Percentiles rank a stretch among this genome's conserved stretches.
phyloP scores from a whole-genome alignment of 352 stramenopile genomes.

The Pythium brachiatum region DNA sequence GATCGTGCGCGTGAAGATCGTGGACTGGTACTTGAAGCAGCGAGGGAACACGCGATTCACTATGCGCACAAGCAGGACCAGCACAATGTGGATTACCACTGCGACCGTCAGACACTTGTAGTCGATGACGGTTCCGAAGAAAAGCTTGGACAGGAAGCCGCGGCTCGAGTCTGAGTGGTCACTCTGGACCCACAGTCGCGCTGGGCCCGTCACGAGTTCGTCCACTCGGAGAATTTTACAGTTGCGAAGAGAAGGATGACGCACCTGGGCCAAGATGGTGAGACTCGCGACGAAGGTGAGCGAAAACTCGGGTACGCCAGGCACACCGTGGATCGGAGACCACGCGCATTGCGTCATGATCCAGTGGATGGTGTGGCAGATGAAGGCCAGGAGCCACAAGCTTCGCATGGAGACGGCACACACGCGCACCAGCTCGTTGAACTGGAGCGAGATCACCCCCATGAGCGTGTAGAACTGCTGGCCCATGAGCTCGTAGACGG shows the following conservation, averaged over 20 bases:
- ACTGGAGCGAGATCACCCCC: slow-evolving; percentile 11
- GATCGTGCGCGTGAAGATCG: slow-evolving; percentile 12
- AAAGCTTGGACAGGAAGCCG: neutral
- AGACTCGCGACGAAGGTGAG: slow-evolving; percentile 32
- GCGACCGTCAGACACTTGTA: neutral
- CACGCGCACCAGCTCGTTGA: slow-evolving; percentile 20
- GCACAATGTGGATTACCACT: neutral
- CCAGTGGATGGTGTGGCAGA: slow-evolving; percentile 16
- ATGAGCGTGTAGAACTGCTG: slow-evolving; percentile 24
- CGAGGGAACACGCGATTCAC: neutral
- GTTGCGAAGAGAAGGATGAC: no score
- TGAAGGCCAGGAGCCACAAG: slow-evolving; percentile 25
- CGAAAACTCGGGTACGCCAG: slow-evolving; percentile 29
- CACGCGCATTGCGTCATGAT: slow-evolving; percentile 3
- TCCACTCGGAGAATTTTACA: no score
- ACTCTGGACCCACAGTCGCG: neutral
- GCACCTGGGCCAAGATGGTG: slow-evolving; percentile 27
- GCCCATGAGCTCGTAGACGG: slow-evolving; percentile 25
- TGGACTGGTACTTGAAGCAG: neutral
- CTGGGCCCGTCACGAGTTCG: neutral
- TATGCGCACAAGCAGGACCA: neutral
- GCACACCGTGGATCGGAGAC: slow-evolving; percentile 3
- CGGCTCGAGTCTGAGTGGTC: neutral
- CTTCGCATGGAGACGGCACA: slow-evolving; percentile 31
- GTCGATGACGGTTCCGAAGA: neutral